Base-by-base conservation (phyloP, 2,329 filamentous ascomycete genomes). In the Aureobasidium sp. region DNA sequence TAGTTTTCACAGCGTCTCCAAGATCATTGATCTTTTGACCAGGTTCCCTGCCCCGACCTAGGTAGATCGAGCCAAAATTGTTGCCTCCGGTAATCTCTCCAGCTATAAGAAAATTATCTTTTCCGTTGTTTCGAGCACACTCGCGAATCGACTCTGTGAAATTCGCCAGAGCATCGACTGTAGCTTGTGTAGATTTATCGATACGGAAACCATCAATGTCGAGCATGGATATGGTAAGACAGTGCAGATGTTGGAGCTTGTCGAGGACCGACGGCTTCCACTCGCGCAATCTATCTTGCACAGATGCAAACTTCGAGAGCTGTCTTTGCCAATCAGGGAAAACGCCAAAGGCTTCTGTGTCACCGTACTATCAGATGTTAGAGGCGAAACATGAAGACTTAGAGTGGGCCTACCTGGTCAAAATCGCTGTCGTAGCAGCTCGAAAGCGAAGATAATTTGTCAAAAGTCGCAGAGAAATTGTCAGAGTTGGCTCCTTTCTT, bases 161-260 rank as follows among this genome's bases (percentile, higher is more conserved):
- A 48, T 82, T 78, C 4, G 78, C 84, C 62, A 84, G 76, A 1
- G 84, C 79, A 68, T 87, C 85, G 6, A 86, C 79, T 0, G 85
- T 86, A 12, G 83, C 79, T 68, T 87, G 84, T 12, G 83, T 81
- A 2, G 84, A 85, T 71, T 88, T 88, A 72, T 88, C 85, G 71
- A 86, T 84, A 60, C 85, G 81, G 68, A 84, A 86, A 0, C 84
- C 85, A 68, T 88, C 85, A 59, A 88, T 82, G 67, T 87, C 85
- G n/a, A 88, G 76, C 65, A 80, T 82, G 27, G 76, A 73, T 61
- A 88, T 85, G 34, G 83, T 77, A 70, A 87, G 82, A 71, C 85
- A 88, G 1, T 84, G 85, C 66, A 87, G 84, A 46, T 80, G 80
- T 65, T 82, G 79, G 63, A 87, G 74, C 65, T 82, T 83, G 51